Evolutionary conservation across 2,329 filamentous ascomycete genomes (phyloP).

Genomic region (Penicillium psychrosexuale): DNA sequence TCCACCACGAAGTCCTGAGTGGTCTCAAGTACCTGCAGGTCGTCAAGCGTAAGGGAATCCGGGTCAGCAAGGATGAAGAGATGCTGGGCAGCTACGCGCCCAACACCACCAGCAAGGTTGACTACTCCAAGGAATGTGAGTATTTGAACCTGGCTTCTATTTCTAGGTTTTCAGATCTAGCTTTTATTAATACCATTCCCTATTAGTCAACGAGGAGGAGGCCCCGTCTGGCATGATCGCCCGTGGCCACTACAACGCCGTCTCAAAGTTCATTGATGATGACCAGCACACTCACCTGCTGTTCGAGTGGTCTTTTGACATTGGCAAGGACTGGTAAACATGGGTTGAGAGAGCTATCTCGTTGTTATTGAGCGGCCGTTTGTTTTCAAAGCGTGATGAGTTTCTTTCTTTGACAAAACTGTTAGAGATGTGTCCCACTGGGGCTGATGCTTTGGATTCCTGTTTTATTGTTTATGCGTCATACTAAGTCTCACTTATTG

Average conservation of each 20-base stretch:
- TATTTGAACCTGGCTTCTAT: background rate
- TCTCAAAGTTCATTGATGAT: slow-evolving; percentile 90
- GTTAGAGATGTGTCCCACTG: slow-evolving; percentile 23
- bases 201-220: slow-evolving; percentile 79
- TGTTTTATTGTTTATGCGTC: slow-evolving; percentile 13
- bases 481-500: slow-evolving; percentile 7
- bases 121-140: slow-evolving; percentile 91
- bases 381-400: slow-evolving; percentile 29
- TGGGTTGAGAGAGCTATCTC: slow-evolving; percentile 7
- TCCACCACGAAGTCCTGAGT: slow-evolving; percentile 93
- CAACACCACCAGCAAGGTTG: slow-evolving; percentile 79
- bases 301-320: slow-evolving; percentile 96
- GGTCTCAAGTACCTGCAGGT: slow-evolving; percentile 95
- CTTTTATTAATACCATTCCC: background rate
- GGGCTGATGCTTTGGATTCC: slow-evolving; percentile 10
- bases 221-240: slow-evolving; percentile 87
- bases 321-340: slow-evolving; percentile 82
- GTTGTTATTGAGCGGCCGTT: slow-evolving; percentile 24
- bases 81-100: slow-evolving; percentile 98
- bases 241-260: slow-evolving; percentile 84
- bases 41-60: slow-evolving; percentile 83
- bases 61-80: slow-evolving; percentile 88
- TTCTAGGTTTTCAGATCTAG: background rate
- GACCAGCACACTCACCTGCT: slow-evolving; percentile 85
- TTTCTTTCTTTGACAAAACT: slow-evolving; percentile 30